Evolutionary conservation across 2,329 filamentous ascomycete species (phyloP), one percentile per base, ranked within the genome.

Genomic region (Dothidotthia symphoricarpi): DNA sequence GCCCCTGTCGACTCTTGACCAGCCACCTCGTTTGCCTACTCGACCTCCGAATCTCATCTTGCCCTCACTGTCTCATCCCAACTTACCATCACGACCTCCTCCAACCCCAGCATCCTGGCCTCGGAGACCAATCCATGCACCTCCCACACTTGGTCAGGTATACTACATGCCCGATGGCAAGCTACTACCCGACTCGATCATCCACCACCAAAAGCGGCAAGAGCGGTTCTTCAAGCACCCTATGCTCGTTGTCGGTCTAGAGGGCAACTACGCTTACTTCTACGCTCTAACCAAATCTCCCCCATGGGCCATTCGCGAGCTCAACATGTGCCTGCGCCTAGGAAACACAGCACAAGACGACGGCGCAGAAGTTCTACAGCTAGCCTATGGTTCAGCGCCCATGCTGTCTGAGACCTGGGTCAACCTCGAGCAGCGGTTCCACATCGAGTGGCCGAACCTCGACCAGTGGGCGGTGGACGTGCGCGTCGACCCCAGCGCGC

Each of bases 181-280:
- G 3, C 11, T 28, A 6, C 38, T 53, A 12, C 38, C 38, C 5
- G 4, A 12, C 3, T 54, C 49, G 1, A 34, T 53, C 3, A 45
- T 55, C 9, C 41, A 47, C 19, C 16, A 9, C 5, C 50, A 57
- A 24, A 51, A 50, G 32, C 29, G 33, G 11, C 44, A 54, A 19
- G 13, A 26, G 12, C 45, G 52, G 8, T 56, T 53, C 38, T 56
- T 50, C 41, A 28, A 31, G n/a, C 51, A 58, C 19, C 51, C 49
- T 2, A 29, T 51, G 1, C 39, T 58, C 12, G 29, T 53, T n/a
- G 28, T 44, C 12, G 31, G 28, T 3, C 30, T 45, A 10, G 47
- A 53, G 7, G n/a, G 13, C 3, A 2, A 17, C 15, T 28, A 33
- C 6, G 41, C 31, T 4, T 27, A 45, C 34, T 56, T 57, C 42